Conservation (phyloP, 441 rosid species). For the Pelargonium cotyledonis region DNA sequence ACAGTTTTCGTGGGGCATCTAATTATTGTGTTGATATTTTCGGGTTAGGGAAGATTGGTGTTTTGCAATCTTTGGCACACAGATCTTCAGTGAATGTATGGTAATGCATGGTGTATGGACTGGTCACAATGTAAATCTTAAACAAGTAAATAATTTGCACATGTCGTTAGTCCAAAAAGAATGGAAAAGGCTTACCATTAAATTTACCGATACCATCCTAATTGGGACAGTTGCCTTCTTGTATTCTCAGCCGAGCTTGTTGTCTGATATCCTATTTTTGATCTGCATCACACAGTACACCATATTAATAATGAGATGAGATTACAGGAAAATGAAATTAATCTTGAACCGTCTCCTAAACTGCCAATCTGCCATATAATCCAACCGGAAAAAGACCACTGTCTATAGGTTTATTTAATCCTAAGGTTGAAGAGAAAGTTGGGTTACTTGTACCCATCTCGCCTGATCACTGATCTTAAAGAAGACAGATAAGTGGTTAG, state of each 20-base stretch:
- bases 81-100: no score
- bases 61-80: no score
- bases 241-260: background rate
- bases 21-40: background rate
- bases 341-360: background rate
- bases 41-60: background rate
- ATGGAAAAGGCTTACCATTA: no score
- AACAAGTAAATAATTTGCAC: no score
- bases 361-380: background rate
- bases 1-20: background rate
- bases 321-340: background rate
- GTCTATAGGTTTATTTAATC: background rate
- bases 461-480: background rate
- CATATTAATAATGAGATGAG: background rate
- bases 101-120: no score
- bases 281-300: constrained; percentile 1
- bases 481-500: background rate
- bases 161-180: no score
- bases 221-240: background rate
- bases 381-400: background rate
- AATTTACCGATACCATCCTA: no score
- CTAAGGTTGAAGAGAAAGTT: background rate
- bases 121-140: no score
- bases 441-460: background rate
- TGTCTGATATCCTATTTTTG: background rate